Percentiles rank a stretch among this genome's conserved stretches.
Evolutionary conservation across 2,329 filamentous ascomycete genomes (phyloP).

Genomic region (Teratosphaeria destructans): DNA sequence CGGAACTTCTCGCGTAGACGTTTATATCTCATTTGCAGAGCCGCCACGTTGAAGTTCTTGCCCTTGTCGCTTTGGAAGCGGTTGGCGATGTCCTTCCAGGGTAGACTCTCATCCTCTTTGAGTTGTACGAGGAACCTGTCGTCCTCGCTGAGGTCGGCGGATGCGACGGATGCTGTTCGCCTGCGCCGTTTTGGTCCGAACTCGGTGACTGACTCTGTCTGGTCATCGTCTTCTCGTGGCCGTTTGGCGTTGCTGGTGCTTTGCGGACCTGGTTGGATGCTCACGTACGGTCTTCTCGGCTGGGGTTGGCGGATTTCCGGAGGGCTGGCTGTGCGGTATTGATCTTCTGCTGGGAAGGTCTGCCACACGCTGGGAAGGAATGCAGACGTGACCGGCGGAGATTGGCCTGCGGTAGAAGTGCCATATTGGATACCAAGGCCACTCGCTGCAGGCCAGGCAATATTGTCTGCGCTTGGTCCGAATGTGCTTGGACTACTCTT

Average conservation of each 20-base stretch:
- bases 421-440: conserved; percentile 32
- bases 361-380: conserved; percentile 25
- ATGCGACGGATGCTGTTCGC: conserved; percentile 26
- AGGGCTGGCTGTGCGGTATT: conserved; percentile 19
- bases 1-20: conserved; percentile 41
- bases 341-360: conserved; percentile 15
- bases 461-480: conserved; percentile 27
- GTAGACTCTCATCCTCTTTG: conserved; percentile 42
- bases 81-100: conserved; percentile 45
- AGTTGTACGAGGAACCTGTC: conserved; percentile 40
- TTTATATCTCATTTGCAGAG: conserved; percentile 46
- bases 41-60: conserved; percentile 41
- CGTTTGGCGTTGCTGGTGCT: conserved; percentile 27
- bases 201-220: conserved; percentile 20
- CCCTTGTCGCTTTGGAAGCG: conserved; percentile 40
- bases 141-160: conserved; percentile 39
- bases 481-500: conserved; percentile 36
- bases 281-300: conserved; percentile 32
- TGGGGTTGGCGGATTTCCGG: conserved; percentile 26
- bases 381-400: conserved; percentile 22
- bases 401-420: conserved; percentile 18
- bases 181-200: conserved; percentile 29
- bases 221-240: conserved; percentile 28
- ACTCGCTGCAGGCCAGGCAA: conserved; percentile 28
- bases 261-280: conserved; percentile 34